Evolutionary conservation across 345 rosid genomes (phyloP).

Genomic region (Gossypium herbaceum): DNA sequence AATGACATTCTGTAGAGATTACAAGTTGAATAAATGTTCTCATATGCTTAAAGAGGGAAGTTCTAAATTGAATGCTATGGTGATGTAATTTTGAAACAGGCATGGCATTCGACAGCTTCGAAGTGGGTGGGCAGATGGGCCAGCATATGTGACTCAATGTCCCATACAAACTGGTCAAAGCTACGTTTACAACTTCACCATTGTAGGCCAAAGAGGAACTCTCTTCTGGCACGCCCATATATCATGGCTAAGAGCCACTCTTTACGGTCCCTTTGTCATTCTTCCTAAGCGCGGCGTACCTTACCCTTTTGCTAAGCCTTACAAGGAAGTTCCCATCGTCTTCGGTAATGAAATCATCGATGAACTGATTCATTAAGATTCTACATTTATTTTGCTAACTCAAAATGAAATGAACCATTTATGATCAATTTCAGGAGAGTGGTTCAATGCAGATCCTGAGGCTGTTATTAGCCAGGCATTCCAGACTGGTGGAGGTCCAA

Average conservation of each 20-base stretch:
- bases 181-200: conserved; percentile 54
- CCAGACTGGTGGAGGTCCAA: conserved; percentile 73
- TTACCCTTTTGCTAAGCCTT: conserved; percentile 70
- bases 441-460: conserved; percentile 74
- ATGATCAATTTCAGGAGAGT: conserved; percentile 54
- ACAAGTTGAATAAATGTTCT: not conserved
- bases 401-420: not conserved
- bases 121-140: conserved; percentile 70
- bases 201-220: conserved; percentile 57
- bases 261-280: conserved; percentile 67
- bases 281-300: conserved; percentile 60
- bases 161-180: conserved; percentile 56
- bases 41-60: not conserved
- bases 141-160: conserved; percentile 57
- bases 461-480: conserved; percentile 72
- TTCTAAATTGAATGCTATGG: not conserved
- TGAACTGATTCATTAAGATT: not conserved
- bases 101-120: conserved; percentile 58
- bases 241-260: conserved; percentile 69
- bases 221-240: conserved; percentile 51
- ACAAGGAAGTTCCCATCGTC: conserved; percentile 66
- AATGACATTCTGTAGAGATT: not conserved
- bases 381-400: not conserved
- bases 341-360: conserved; percentile 36
- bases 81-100: conserved; percentile 27